Base-by-base conservation (phyloP, 1,284 basidiomycete genomes). In the Irpex lacteus region DNA sequence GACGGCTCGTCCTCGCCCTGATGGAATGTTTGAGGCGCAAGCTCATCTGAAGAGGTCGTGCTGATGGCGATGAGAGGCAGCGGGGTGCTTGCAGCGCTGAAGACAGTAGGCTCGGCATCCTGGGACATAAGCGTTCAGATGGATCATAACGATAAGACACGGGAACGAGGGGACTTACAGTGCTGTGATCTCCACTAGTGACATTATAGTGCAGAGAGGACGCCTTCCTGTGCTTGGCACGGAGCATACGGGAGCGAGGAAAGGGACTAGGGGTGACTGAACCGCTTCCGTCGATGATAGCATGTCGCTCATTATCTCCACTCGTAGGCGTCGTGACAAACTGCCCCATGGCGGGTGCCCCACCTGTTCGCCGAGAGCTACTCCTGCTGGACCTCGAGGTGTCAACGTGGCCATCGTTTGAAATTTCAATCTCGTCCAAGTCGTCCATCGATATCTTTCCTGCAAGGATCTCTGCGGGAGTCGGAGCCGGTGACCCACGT, bases 231-330 rank as follows among this genome's bases (percentile, higher is more conserved):
- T 64, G 38, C 49, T 60, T 62, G 18, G 36, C 68, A 32, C 69
- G 64, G 4, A 62, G 18, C 18, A 58, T 60, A 38, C 70, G 66
- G 19, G 71, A 69, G 53, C 74, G 69, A 15, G 85, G 86, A 74
- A 88, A 91, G 0, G 91, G 90, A 44, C 87, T 90, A 3, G 90
- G 89, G 11, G 87, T 77, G 38, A 80, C 79, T 68, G 78, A 78
- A 65, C 70, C 68, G 7, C 38, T 80, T 76, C 84, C 89, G 61
- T 88, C 86, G 68, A 92, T 85, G 59, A 92, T 78, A 3, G 83
- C 85, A 61, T 80, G 78, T 56, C 78, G 76, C 44, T 76, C 75
- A 50, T 71, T 58, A 11, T 77, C 74, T 26, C 73, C 49, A 26
- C 3, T 4, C 3, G 53, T 72, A 26, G 69, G 38, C 6, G 15